Conservation (phyloP, 202 grass and related monocot species). For the Dendrocalamus latiflorus region DNA sequence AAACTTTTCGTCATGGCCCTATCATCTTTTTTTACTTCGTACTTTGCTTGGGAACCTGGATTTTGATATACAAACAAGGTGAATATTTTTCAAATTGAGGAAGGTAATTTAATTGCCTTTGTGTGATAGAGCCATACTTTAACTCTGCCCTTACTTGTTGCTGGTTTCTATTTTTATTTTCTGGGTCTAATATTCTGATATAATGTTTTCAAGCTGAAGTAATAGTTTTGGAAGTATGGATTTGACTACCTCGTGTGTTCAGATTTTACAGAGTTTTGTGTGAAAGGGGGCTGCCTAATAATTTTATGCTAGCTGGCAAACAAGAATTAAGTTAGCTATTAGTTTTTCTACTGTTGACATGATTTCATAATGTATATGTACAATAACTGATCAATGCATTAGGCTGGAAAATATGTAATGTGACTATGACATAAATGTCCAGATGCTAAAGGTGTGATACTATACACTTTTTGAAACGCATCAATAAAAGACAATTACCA, state of each 20-base stretch:
- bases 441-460: too few relatives aligned
- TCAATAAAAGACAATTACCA: too few relatives aligned
- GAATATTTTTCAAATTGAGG: not conserved
- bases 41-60: not conserved
- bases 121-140: not conserved
- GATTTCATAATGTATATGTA: too few relatives aligned
- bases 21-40: not conserved
- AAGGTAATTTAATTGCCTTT: not conserved
- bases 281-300: too few relatives aligned
- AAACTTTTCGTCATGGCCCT: not conserved
- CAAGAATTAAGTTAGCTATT: too few relatives aligned
- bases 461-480: too few relatives aligned
- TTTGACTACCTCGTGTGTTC: not conserved
- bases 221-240: not conserved
- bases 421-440: too few relatives aligned
- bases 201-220: not conserved
- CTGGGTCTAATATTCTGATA: not conserved
- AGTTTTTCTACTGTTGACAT: too few relatives aligned
- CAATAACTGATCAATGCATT: too few relatives aligned
- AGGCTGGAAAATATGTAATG: too few relatives aligned
- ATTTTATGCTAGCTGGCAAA: too few relatives aligned
- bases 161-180: not conserved
- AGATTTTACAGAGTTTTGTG: not conserved
- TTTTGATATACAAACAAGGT: constrained; percentile 11
- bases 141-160: not conserved